A percentile compares a stretch with the other conserved stretches of the same genome.
These are phyloP conservation scores for Hymenotorrendiella dingleyae DNA, from an alignment of 2,329 filamentous ascomycete species.

Conservation along the genomic window DNA sequence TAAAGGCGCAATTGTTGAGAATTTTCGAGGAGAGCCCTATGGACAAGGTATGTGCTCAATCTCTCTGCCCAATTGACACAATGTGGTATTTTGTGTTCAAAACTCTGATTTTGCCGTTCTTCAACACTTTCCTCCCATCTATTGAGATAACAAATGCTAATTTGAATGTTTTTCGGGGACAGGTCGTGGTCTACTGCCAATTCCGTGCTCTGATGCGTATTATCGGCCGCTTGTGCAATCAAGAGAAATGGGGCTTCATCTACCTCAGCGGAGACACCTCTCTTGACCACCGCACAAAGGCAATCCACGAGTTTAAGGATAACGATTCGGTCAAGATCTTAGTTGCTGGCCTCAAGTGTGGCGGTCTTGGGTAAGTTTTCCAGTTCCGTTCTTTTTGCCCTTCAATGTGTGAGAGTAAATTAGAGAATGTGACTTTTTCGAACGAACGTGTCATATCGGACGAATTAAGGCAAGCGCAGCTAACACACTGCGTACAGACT, in stretches of 20 bases:
- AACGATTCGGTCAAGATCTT: conserved; percentile 39
- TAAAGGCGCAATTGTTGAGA: conserved; percentile 32
- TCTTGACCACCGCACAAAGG: conserved; percentile 37
- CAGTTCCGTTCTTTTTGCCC: background rate
- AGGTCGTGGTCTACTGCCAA: conserved; percentile 51
- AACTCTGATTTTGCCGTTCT: too few species aligned
- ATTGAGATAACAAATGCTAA: background rate
- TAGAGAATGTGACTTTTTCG: too few species aligned
- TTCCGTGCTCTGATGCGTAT: conserved; percentile 49
- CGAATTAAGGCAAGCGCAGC: too few species aligned
- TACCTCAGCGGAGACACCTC: conserved; percentile 43
- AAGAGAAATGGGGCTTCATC: conserved; percentile 40
- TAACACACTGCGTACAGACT: conserved; percentile 31
- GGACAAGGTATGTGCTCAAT: conserved; percentile 38
- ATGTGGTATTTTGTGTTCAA: background rate
- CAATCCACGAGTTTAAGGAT: conserved; percentile 40
- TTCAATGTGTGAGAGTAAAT: too few species aligned
- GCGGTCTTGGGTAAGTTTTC: conserved; percentile 40
- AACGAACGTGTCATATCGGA: too few species aligned
- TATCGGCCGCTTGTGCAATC: conserved; percentile 41
- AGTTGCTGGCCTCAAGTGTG: conserved; percentile 50
- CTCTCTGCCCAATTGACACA: background rate
- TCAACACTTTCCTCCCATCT: background rate
- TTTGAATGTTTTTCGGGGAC: background rate
- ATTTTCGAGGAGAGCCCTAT: conserved; percentile 38